phyloP scores from a whole-genome alignment of 345 rosid species.

The Moringa oleifera region DNA sequence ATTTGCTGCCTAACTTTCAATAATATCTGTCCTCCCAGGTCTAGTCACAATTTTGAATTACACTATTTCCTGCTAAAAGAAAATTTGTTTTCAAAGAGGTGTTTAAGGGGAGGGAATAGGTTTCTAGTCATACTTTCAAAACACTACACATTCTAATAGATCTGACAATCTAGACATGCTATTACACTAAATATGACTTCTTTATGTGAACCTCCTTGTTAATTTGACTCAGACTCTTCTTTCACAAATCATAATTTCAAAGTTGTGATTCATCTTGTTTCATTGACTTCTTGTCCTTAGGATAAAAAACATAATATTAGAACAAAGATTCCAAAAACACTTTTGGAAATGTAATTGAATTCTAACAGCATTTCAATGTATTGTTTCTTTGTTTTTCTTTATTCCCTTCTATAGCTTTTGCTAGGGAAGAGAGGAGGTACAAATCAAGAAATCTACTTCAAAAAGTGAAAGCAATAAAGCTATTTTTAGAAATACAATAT shows the following conservation, averaged over 20 bases:
- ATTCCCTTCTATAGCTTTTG: no score
- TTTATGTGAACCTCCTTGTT: neutral
- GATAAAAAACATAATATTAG: neutral
- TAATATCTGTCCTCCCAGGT: no score
- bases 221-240: neutral
- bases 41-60: no score
- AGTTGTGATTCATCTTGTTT: neutral
- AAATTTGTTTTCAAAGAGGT: neutral
- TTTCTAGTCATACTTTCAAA: neutral
- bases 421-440: no score
- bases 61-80: no score
- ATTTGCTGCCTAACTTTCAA: no score
- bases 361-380: no score
- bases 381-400: neutral
- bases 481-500: no score
- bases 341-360: neutral
- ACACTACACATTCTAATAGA: no score
- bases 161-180: neutral
- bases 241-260: no score
- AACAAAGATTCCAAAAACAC: neutral
- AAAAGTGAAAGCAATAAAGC: no score
- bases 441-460: no score
- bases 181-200: neutral
- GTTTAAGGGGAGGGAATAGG: neutral
- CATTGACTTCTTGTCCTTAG: neutral